phyloP scores from a whole-genome alignment of 768 basidiomycete species.

The Mycena olivaceomarginata region DNA sequence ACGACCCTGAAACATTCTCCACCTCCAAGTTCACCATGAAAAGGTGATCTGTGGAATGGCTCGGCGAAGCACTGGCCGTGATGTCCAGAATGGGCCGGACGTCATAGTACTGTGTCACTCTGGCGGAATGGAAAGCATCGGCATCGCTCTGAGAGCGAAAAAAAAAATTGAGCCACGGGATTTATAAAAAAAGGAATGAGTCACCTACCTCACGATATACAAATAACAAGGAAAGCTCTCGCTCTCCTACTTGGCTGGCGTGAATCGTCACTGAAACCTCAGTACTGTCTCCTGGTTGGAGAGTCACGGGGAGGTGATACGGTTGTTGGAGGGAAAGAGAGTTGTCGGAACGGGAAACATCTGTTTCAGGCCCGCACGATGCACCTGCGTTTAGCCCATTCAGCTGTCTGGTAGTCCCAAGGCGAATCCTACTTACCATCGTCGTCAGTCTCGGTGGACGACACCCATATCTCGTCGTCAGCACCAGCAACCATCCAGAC shows the following conservation, averaged over 20 bases:
- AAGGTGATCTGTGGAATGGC: slow-evolving; percentile 65
- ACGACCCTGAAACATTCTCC: slow-evolving; percentile 67
- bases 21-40: slow-evolving; percentile 76
- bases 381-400: slow-evolving; percentile 33
- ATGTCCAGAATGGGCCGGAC: slow-evolving; percentile 77
- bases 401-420: neutral
- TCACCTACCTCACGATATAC: slow-evolving; percentile 77
- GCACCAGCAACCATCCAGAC: slow-evolving; percentile 81
- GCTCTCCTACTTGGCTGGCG: slow-evolving; percentile 66
- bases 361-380: slow-evolving; percentile 44
- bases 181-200: neutral
- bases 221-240: slow-evolving; percentile 77
- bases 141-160: slow-evolving; percentile 63
- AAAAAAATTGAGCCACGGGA: slow-evolving; percentile 36
- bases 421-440: slow-evolving; percentile 31
- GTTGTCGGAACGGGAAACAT: slow-evolving; percentile 70
- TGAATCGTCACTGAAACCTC: slow-evolving; percentile 75
- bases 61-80: slow-evolving; percentile 70
- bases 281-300: slow-evolving; percentile 67
- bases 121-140: slow-evolving; percentile 74
- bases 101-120: slow-evolving; percentile 73
- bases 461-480: slow-evolving; percentile 79
- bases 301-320: slow-evolving; percentile 65
- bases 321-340: slow-evolving; percentile 70
- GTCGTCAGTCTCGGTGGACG: slow-evolving; percentile 50